phyloP scores from a whole-genome alignment of 208 protist genomes.

The Leishmania mexicana region DNA sequence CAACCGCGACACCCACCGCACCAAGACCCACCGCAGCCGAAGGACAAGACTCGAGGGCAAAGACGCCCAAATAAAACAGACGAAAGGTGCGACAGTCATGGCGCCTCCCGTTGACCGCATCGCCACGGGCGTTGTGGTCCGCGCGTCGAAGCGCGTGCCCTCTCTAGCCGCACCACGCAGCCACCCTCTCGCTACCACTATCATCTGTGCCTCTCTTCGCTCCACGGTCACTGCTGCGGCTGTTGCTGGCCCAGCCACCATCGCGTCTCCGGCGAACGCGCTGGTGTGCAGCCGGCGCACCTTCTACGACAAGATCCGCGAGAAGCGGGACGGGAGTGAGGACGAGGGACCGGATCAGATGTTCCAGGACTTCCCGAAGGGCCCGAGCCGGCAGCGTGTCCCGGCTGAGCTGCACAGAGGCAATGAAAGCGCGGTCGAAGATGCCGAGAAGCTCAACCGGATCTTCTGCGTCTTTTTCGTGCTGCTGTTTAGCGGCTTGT shows the following conservation, averaged over 20 bases:
- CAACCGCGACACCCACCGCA: background rate
- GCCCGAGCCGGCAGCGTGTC: slow-evolving; percentile 41
- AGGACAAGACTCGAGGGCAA: background rate
- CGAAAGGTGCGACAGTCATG: background rate
- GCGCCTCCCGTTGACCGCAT: background rate
- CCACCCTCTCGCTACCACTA: background rate
- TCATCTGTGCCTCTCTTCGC: background rate
- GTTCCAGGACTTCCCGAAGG: slow-evolving; percentile 69
- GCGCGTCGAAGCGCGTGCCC: slow-evolving; percentile 1
- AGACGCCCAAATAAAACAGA: background rate
- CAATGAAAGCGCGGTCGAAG: slow-evolving; percentile 41
- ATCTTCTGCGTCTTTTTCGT: slow-evolving; percentile 41
- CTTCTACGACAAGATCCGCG: slow-evolving; percentile 72
- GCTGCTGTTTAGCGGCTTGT: slow-evolving; percentile 3
- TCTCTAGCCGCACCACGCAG: too few relatives aligned
- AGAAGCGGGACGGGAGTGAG: slow-evolving; percentile 57
- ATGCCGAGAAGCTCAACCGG: slow-evolving; percentile 46
- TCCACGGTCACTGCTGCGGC: background rate
- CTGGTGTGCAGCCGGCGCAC: slow-evolving; percentile 28
- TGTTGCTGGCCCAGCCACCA: background rate
- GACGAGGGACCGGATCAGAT: slow-evolving; percentile 47
- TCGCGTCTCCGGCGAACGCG: slow-evolving; percentile 1
- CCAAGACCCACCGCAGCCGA: background rate
- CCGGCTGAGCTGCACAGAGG: slow-evolving; percentile 52
- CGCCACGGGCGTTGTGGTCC: background rate